Percentiles rank a stretch among this genome's conserved stretches.
phyloP scores from a whole-genome alignment of 208 protist genomes.

The Leishmania major region DNA sequence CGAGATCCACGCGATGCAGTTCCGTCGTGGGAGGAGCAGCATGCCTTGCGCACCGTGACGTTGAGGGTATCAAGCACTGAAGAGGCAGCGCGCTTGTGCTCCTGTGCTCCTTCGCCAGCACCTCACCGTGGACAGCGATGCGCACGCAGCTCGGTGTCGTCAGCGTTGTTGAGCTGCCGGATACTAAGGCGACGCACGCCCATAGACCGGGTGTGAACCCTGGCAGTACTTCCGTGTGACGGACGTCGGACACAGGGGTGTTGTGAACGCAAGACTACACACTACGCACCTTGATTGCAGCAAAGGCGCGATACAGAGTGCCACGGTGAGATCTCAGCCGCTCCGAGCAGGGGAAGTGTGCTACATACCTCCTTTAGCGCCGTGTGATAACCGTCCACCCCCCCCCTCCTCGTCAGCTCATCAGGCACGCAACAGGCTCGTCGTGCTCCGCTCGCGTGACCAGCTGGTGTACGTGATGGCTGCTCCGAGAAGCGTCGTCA shows the following conservation, averaged over 20 bases:
- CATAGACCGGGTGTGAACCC: slow-evolving; percentile 37
- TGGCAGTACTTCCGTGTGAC: slow-evolving; percentile 52
- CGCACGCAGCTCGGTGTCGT: slow-evolving; percentile 39
- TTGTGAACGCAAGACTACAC: slow-evolving; percentile 46
- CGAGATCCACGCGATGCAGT: no score
- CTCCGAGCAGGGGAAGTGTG: slow-evolving; percentile 34
- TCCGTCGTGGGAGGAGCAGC: no score
- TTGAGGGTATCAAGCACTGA: neutral
- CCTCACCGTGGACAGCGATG: slow-evolving; percentile 35
- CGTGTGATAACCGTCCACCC: neutral
- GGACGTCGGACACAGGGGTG: slow-evolving; percentile 13
- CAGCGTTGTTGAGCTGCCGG: slow-evolving; percentile 45
- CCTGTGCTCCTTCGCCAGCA: neutral
- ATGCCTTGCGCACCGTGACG: slow-evolving; percentile 29
- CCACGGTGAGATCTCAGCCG: slow-evolving; percentile 54
- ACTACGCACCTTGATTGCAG: slow-evolving; percentile 45
- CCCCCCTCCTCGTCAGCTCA: neutral
- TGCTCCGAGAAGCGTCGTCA: slow-evolving; percentile 38
- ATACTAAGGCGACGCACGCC: slow-evolving; percentile 32
- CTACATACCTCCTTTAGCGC: slow-evolving; percentile 56
- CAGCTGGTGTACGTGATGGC: slow-evolving; percentile 8
- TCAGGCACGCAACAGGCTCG: slow-evolving; percentile 16
- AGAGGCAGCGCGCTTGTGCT: slow-evolving; percentile 25
- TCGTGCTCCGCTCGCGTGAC: slow-evolving; percentile 28
- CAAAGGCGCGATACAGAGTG: slow-evolving; percentile 50